These are phyloP conservation scores for Fusarium metavorans DNA, from an alignment of 2,329 filamentous ascomycete genomes.

Conservation along the genomic window DNA sequence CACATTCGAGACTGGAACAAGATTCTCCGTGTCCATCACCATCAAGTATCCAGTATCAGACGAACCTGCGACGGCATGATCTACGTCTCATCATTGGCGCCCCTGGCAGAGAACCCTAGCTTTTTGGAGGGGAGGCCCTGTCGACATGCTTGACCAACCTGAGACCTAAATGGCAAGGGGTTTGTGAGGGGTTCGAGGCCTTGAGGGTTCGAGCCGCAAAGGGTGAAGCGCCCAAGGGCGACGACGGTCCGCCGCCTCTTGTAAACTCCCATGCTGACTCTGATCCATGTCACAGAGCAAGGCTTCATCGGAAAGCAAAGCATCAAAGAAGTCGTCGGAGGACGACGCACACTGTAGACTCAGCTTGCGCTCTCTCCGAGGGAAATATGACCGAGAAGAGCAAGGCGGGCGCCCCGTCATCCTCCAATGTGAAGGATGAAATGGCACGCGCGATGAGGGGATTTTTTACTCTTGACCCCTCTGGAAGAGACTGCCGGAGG, in stretches of 20 bases:
- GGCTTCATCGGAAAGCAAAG: background rate
- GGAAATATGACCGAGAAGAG: conserved; percentile 26
- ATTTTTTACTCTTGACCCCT: conserved; percentile 7
- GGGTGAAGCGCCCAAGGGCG: conserved; percentile 24
- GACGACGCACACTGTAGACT: conserved; percentile 21
- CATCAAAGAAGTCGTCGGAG: conserved; percentile 4
- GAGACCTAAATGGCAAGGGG: conserved; percentile 39
- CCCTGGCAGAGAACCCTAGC: conserved; percentile 21
- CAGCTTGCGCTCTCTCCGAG: background rate
- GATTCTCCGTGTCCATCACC: conserved; percentile 42
- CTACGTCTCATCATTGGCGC: conserved; percentile 36
- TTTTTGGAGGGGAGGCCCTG: conserved; percentile 21
- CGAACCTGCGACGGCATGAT: conserved; percentile 42
- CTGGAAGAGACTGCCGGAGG: conserved; percentile 5
- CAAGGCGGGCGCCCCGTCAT: conserved; percentile 2
- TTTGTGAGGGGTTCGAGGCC: conserved; percentile 20
- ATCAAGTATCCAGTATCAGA: conserved; percentile 28
- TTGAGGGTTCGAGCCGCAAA: conserved; percentile 19
- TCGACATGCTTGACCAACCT: conserved; percentile 38
- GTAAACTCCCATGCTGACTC: conserved; percentile 40
- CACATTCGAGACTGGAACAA: conserved; percentile 38
- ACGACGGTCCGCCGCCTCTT: conserved; percentile 31
- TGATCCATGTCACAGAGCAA: conserved; percentile 17
- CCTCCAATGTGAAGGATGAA: background rate
- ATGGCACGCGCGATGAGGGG: background rate